Conservation (phyloP, 2,329 filamentous ascomycete genomes). For the Fusarium sp. region DNA sequence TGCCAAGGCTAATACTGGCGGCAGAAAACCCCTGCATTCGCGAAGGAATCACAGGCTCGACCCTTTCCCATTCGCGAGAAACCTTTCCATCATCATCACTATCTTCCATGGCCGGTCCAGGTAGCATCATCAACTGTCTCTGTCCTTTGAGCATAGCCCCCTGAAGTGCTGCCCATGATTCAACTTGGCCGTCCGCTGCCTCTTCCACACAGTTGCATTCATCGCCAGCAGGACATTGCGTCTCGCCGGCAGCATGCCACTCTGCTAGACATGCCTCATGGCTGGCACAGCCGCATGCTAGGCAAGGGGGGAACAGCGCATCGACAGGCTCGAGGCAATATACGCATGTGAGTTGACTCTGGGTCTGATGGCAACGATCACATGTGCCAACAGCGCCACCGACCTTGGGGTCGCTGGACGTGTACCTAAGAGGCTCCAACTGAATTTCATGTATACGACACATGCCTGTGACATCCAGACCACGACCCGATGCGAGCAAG, state of each 20-base stretch:
- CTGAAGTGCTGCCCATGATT: constrained; percentile 67
- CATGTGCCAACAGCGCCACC: constrained; percentile 63
- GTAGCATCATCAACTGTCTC: constrained; percentile 42
- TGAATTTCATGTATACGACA: constrained; percentile 72
- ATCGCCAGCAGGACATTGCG: constrained; percentile 70
- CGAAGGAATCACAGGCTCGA: constrained; percentile 41
- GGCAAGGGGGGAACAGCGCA: constrained; percentile 69
- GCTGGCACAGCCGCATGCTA: constrained; percentile 71
- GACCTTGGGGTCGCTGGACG: constrained; percentile 52
- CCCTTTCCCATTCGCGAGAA: constrained; percentile 46
- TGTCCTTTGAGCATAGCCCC: constrained; percentile 52
- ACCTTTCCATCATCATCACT: constrained; percentile 47
- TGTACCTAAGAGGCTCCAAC: constrained; percentile 67
- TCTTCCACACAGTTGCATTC: constrained; percentile 71
- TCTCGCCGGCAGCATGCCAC: constrained; percentile 68
- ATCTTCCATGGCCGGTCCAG: constrained; percentile 46
- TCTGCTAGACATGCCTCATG: constrained; percentile 69
- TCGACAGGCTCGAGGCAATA: constrained; percentile 71
- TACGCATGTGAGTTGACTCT: constrained; percentile 69
- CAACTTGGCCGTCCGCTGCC: constrained; percentile 66
- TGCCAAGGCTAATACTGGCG: constrained; percentile 61
- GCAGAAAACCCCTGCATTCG: constrained; percentile 44
- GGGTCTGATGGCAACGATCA: constrained; percentile 64
- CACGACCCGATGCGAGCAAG: constrained; percentile 63
- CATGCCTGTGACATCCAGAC: constrained; percentile 71